These are phyloP conservation scores for Gossypium aridum DNA, from an alignment of 441 rosid genomes.

Conservation along the genomic window DNA sequence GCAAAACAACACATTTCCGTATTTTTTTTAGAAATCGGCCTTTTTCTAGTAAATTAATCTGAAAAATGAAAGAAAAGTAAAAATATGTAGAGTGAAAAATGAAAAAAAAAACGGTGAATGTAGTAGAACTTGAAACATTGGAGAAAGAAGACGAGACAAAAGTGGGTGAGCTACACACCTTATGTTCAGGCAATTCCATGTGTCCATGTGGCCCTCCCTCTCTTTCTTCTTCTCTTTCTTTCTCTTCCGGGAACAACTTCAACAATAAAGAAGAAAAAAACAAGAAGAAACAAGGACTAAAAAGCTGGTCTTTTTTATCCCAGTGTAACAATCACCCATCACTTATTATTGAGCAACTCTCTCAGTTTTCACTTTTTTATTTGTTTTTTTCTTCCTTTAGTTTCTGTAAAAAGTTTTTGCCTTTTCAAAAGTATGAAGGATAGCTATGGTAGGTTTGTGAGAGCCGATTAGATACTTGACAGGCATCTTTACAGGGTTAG, in stretches of 20 bases:
- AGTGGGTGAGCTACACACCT: constrained; percentile 21
- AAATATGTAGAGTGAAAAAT: no score
- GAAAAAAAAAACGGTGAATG: no score
- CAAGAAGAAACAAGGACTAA: neutral
- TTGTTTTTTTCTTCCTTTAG: neutral
- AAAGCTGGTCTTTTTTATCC: neutral
- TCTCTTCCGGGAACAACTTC: neutral
- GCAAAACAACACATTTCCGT: no score
- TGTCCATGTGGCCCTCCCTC: constrained; percentile 44
- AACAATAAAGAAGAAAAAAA: neutral
- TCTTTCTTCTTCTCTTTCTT: neutral
- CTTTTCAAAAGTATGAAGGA: constrained; percentile 54
- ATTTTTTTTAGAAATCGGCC: no score
- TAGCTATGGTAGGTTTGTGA: constrained; percentile 62
- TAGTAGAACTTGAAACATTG: neutral
- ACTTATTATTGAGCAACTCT: no score
- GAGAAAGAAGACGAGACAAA: neutral
- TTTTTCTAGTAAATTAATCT: no score
- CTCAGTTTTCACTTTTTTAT: no score
- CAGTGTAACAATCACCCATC: neutral
- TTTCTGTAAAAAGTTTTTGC: neutral
- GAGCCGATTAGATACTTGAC: constrained; percentile 92
- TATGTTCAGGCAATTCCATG: constrained; percentile 47
- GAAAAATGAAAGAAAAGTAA: no score
- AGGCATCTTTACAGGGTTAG: constrained; percentile 53